Evolutionary conservation across 352 stramenopile species (phyloP), one percentile per base, ranked within the genome.

Genomic region (Pythium myriotylum): DNA sequence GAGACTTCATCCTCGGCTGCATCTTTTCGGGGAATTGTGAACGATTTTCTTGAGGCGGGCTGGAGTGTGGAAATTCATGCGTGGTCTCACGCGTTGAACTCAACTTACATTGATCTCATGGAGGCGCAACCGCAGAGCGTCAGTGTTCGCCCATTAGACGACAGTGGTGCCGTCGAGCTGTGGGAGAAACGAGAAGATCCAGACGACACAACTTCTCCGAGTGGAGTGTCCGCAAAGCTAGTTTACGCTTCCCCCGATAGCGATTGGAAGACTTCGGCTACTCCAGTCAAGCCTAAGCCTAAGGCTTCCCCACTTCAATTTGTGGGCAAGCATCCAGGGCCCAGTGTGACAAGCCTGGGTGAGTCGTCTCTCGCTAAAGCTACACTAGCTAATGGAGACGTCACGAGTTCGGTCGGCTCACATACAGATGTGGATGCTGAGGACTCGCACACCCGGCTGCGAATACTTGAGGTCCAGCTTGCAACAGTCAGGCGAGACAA

Each of bases 71-170:
- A 55, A 32, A 55, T 55, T 19, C 49, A 55, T 33, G 49, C 49
- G 32, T 55, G 49, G 49, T 43, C 49, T 7, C 49, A 55, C 16
- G 49, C 29, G 49, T 20, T 55, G 7, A 32, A 55, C 29, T 20
- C 49, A 7, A 45, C 49, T n/a, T 55, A 55, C 29, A 55, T 55
- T 35, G 49, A 55, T 32, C 49, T 55, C 29, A 55, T 55, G 49
- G 49, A 45, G 29, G n/a, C 49, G 17, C 49, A 40, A 4, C 49
- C 49, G 3, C 29, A 55, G 19, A 16, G 20, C 33, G 49, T 55
- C n/a, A 23, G 32, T 8, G 49, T 55, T 29, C 32, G 49, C 6
- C 49, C 49, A 3, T 20, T 55, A 32, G 49, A 55, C 8, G 29
- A 40, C 19, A 16, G 17, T 9, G 16, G n/a, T 20, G n/a, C 26